Evolutionary conservation across 345 rosid genomes (phyloP).

Genomic region (Balakata baccata): DNA sequence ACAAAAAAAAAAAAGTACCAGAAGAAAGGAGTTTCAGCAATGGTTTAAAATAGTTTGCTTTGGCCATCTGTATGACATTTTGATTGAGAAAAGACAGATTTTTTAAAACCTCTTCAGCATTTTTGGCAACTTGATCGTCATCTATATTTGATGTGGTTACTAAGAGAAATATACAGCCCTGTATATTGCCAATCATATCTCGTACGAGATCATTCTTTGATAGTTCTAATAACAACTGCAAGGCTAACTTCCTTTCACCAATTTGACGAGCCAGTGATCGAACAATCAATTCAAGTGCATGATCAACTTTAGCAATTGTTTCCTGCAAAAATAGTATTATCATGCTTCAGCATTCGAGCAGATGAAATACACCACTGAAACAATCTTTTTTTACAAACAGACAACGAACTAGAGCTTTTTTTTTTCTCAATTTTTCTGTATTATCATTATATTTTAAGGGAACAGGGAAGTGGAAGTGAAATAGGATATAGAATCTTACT

Average conservation of each 20-base stretch:
- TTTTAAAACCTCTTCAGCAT: conserved; percentile 25
- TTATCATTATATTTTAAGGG: background rate
- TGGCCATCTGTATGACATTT: conserved; percentile 29
- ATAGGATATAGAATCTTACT: too few species aligned
- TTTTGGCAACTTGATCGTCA: conserved; percentile 22
- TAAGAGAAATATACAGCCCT: conserved; percentile 28
- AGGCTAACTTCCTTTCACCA: conserved; percentile 25
- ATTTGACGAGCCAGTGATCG: conserved; percentile 31
- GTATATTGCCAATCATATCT: conserved; percentile 20
- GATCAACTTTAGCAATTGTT: conserved; percentile 22
- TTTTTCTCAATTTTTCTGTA: background rate
- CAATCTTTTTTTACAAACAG: background rate
- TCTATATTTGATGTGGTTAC: conserved; percentile 23
- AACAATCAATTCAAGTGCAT: conserved; percentile 22
- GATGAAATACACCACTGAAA: background rate
- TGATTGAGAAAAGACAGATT: conserved; percentile 26
- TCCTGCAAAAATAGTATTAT: conserved; percentile 10
- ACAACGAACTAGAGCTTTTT: background rate
- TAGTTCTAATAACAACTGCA: conserved; percentile 24
- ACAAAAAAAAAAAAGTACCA: conserved; percentile 14
- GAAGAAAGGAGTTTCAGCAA: conserved; percentile 27
- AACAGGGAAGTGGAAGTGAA: background rate
- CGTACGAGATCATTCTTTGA: conserved; percentile 14
- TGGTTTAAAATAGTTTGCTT: conserved; percentile 32
- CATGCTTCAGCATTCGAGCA: background rate